phyloP scores from a whole-genome alignment of 2,329 filamentous ascomycete species.

The Epichloe bromicola region DNA sequence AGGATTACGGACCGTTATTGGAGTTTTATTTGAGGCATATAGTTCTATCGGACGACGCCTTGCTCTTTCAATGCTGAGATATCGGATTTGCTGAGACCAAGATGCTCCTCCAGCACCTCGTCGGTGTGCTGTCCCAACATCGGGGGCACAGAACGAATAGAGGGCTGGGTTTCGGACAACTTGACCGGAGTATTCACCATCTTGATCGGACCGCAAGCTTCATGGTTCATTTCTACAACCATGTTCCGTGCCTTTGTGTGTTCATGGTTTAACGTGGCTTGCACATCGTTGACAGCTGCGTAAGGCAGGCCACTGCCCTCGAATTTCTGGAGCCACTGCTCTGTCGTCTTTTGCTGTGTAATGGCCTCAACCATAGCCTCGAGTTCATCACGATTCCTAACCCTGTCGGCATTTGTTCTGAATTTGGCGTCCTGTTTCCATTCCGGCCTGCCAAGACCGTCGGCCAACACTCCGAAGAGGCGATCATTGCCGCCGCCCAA shows the following conservation, averaged over 20 bases:
- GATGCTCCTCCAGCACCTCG: conserved; percentile 53
- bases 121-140: conserved; percentile 78
- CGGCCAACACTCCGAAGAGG: conserved; percentile 52
- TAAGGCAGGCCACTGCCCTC: conserved; percentile 90
- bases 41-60: conserved; percentile 47
- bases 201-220: conserved; percentile 70
- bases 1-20: not conserved
- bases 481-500: conserved; percentile 62
- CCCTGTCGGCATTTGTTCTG: conserved; percentile 47
- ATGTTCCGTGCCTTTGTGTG: conserved; percentile 79
- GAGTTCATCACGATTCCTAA: conserved; percentile 60
- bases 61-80: conserved; percentile 50
- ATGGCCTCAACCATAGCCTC: conserved; percentile 67
- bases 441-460: conserved; percentile 42
- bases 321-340: conserved; percentile 75
- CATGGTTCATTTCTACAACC: conserved; percentile 80
- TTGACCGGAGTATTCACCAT: conserved; percentile 92
- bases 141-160: conserved; percentile 66
- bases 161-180: conserved; percentile 70
- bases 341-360: conserved; percentile 64
- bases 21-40: not conserved
- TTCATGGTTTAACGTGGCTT: conserved; percentile 67
- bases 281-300: conserved; percentile 86
- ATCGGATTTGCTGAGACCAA: conserved; percentile 45
- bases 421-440: conserved; percentile 49